These are phyloP conservation scores for Ceratobasidium sp. DNA, from an alignment of 1,284 basidiomycete genomes.

Conservation along the genomic window DNA sequence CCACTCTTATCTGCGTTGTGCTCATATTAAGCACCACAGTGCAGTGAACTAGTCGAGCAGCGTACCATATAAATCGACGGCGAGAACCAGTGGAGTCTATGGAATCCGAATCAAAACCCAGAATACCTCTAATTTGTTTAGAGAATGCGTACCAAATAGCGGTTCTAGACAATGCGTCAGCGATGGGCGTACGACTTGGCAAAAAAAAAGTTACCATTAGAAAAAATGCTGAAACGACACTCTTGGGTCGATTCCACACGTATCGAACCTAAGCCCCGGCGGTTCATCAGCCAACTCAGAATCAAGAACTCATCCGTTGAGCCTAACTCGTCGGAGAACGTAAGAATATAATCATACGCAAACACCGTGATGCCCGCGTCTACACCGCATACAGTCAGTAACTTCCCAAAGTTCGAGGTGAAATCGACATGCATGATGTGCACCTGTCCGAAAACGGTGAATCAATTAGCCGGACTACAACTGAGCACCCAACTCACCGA, in stretches of 20 bases:
- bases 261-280: background rate
- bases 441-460: conserved; percentile 6
- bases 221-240: conserved; percentile 8
- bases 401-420: background rate
- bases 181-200: background rate
- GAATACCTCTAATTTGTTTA: background rate
- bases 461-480: background rate
- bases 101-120: background rate
- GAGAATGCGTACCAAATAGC: background rate
- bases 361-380: conserved; percentile 9
- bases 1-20: conserved; percentile 19
- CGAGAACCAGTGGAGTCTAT: conserved; percentile 17
- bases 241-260: conserved; percentile 5
- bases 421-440: conserved; percentile 22
- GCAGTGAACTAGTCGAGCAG: background rate
- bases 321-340: conserved; percentile 18
- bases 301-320: too few relatives aligned
- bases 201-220: background rate
- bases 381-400: background rate
- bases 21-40: too few relatives aligned
- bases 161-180: background rate
- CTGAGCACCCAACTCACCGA: background rate
- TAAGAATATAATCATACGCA: conserved; percentile 15
- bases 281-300: background rate
- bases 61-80: conserved; percentile 31